phyloP scores from a whole-genome alignment of 2,329 filamentous ascomycete genomes.

The Coleophoma crateriformis region DNA sequence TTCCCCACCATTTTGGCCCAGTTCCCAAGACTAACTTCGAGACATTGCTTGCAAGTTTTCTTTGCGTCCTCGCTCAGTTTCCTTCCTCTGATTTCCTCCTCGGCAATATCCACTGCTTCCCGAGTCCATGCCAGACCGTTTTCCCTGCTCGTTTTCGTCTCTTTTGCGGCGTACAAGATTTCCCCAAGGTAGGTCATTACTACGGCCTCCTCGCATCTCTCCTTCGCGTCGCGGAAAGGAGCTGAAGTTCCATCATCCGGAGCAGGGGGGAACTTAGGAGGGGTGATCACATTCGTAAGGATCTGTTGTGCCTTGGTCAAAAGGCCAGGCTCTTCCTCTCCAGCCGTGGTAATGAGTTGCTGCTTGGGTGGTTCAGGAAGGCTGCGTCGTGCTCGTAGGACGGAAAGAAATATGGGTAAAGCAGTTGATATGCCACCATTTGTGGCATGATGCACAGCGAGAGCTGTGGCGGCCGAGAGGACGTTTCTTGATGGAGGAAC shows the following conservation, averaged over 20 bases:
- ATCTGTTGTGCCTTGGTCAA: slow-evolving; percentile 21
- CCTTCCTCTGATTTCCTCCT: slow-evolving; percentile 52
- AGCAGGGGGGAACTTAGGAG: slow-evolving; percentile 64
- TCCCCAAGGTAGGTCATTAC: slow-evolving; percentile 90
- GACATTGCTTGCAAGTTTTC: slow-evolving; percentile 69
- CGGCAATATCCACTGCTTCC: slow-evolving; percentile 77
- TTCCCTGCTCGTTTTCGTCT: slow-evolving; percentile 39
- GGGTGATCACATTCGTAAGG: slow-evolving; percentile 29
- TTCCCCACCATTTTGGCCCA: slow-evolving; percentile 76
- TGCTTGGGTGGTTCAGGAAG: slow-evolving; percentile 32
- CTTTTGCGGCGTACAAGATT: slow-evolving; percentile 71
- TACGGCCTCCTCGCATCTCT: slow-evolving; percentile 78
- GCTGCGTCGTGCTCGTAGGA: slow-evolving; percentile 72
- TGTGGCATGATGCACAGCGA: slow-evolving; percentile 73
- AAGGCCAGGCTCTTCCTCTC: slow-evolving; percentile 13
- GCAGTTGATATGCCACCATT: slow-evolving; percentile 61
- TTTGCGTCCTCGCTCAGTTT: slow-evolving; percentile 31
- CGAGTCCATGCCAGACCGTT: slow-evolving; percentile 85
- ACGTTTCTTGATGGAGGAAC: slow-evolving; percentile 65
- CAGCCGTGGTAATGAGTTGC: slow-evolving; percentile 6
- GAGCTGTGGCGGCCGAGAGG: slow-evolving; percentile 66
- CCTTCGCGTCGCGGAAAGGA: slow-evolving; percentile 56
- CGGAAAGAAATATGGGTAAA: slow-evolving; percentile 78
- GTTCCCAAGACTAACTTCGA: slow-evolving; percentile 70
- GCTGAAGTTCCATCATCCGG: slow-evolving; percentile 65